Evolutionary conservation across 148 eudicot species (phyloP).

Genomic region (Tetragonia tetragonoides): DNA sequence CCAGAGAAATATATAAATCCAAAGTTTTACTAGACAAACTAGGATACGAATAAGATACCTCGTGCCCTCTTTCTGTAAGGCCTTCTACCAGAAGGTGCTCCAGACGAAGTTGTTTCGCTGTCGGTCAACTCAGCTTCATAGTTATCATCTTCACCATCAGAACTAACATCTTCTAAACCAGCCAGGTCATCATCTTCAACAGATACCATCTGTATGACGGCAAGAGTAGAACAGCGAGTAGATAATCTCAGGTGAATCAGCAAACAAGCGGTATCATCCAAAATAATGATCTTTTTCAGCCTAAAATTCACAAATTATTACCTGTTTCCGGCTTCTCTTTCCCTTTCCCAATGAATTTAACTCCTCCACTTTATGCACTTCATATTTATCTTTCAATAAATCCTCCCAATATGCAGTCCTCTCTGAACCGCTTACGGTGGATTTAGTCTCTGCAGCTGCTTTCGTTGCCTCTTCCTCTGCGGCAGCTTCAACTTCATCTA

Average conservation of each 20-base stretch:
- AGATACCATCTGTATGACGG: slow-evolving; percentile 63
- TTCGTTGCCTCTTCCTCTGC: slow-evolving; percentile 65
- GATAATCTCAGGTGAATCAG: slow-evolving; percentile 2
- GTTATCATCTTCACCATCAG: slow-evolving; percentile 93
- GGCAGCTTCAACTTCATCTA: slow-evolving; percentile 71
- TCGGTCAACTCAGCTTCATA: slow-evolving; percentile 84
- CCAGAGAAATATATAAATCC: slow-evolving; percentile 5
- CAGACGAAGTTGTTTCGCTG: slow-evolving; percentile 57
- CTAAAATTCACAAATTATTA: slow-evolving; percentile 16
- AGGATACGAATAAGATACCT: slow-evolving; percentile 41
- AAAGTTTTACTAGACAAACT: not conserved
- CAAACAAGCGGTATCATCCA: slow-evolving; percentile 1
- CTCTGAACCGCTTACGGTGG: slow-evolving; percentile 49
- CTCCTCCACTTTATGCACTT: slow-evolving; percentile 83
- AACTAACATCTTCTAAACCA: slow-evolving; percentile 85
- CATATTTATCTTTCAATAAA: slow-evolving; percentile 69
- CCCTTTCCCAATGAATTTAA: slow-evolving; percentile 90
- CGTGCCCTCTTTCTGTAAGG: slow-evolving; percentile 76
- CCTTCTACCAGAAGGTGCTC: slow-evolving; percentile 53
- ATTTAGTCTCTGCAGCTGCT: slow-evolving; percentile 50
- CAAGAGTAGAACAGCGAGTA: slow-evolving; percentile 2
- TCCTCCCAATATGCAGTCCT: slow-evolving; percentile 87
- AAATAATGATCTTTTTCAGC: not conserved
- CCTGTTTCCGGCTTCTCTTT: slow-evolving; percentile 98
- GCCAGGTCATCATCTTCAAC: slow-evolving; percentile 98